Percentiles rank a stretch among this genome's conserved stretches.
Evolutionary conservation across 768 basidiomycete genomes (phyloP).

Genomic region (Xerocomellus intermedius): DNA sequence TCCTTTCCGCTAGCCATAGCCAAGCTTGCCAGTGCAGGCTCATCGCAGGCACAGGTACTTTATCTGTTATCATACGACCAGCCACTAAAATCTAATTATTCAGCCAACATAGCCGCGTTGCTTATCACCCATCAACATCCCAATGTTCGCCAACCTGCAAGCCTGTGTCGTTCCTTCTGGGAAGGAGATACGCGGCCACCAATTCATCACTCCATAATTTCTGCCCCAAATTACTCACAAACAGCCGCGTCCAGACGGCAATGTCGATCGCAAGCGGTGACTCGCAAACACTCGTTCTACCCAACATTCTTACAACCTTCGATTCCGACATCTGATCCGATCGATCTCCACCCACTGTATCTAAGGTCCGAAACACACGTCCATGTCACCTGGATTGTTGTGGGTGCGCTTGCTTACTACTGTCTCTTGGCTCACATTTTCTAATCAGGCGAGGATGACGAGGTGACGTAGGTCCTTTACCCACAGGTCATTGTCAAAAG

Average conservation of each 20-base stretch:
- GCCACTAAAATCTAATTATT: not conserved
- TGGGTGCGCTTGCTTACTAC: not conserved
- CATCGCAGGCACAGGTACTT: not conserved
- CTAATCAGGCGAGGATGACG: conserved; percentile 11
- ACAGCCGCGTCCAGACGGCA: not conserved
- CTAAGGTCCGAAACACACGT: conserved; percentile 3
- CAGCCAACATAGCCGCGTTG: not conserved
- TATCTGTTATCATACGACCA: not conserved
- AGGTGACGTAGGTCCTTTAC: conserved; percentile 27
- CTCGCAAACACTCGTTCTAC: not conserved
- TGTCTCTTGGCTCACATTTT: not conserved
- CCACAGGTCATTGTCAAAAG: conserved; percentile 3
- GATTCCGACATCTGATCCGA: conserved; percentile 17
- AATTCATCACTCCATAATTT: not conserved
- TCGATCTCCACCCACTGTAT: conserved; percentile 15
- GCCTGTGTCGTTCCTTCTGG: not conserved
- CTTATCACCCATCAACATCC: not conserved
- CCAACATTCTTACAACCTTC: not conserved
- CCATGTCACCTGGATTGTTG: conserved; percentile 12
- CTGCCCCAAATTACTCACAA: not conserved
- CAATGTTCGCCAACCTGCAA: not conserved
- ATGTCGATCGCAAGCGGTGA: no score
- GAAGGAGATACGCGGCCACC: not conserved
- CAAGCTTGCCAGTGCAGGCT: not conserved
- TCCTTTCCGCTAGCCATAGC: not conserved